Base-by-base conservation (phyloP, 2,329 filamentous ascomycete genomes). In the Bipolaris oryzae region DNA sequence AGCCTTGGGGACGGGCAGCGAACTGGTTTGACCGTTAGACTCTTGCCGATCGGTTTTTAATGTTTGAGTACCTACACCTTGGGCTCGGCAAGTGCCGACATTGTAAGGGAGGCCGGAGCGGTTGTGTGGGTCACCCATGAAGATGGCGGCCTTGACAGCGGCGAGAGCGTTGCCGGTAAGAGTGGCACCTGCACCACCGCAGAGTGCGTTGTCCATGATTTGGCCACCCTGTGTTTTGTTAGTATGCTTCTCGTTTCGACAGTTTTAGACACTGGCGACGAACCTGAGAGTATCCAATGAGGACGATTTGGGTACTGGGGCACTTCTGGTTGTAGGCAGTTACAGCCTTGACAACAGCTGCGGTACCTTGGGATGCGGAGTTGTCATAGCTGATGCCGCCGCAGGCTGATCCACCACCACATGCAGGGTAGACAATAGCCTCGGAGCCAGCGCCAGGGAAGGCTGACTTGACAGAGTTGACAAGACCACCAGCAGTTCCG, bases 221-320 rank as follows among this genome's bases (percentile, higher is more conserved):
- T 88, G 83, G 39, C 82, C 84, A 43, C 85, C 85, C 81, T 86
- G 23, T 2, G 1, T n/a, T 15, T 10, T 7, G 20, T 70, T 33
- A 69, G 60, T 35, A 47, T 35, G 2, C 5, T 46, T 13, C 18
- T 7, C 34, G 34, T 5, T 38, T 16, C 28, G 13, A 31, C 10
- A 7, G 16, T 7, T 0, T 16, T 28, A 4, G 16, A 13, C 16
- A 15, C n/a, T 50, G 2, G 41, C 9, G 2, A 33, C 75, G 20
- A 66, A 84, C 83, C 77, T 87, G 85, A 7, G 84, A 87, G 71
- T 88, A 88, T 34, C 86, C 86, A 35, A 88, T 82, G 31, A 88
- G 74, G 5, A 88, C 84, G 33, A 88, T 77, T 67, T 86, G 75
- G 5, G 84, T 83, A 65, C 72, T 74, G 9, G 86, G 85, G 66